Percentiles rank a stretch among this genome's conserved stretches.
These are phyloP conservation scores for Rhizopus microsporus DNA, from an alignment of 371 early-diverging fungal species.

Conservation along the genomic window DNA sequence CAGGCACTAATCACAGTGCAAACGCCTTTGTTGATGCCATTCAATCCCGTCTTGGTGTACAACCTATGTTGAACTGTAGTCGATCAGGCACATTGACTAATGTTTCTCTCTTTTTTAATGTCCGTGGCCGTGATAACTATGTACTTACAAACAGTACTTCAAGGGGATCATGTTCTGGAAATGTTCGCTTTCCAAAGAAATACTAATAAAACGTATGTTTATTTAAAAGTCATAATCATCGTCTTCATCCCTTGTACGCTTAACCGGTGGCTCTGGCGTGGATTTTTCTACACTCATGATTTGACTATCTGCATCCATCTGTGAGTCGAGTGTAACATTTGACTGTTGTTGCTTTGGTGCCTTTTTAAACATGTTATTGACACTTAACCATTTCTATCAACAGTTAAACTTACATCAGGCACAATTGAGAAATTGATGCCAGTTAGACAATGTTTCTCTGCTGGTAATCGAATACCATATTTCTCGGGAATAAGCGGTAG, in stretches of 20 bases:
- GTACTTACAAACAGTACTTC: slow-evolving; percentile 32
- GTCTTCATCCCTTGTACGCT: slow-evolving; percentile 46
- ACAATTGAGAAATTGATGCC: slow-evolving; percentile 88
- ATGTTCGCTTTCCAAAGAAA: slow-evolving; percentile 43
- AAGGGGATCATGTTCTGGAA: slow-evolving; percentile 36
- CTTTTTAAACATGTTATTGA: neutral
- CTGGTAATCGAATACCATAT: slow-evolving; percentile 91
- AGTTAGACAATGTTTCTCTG: slow-evolving; percentile 87
- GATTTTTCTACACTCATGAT: no score
- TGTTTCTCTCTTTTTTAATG: slow-evolving; percentile 44
- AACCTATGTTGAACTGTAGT: slow-evolving; percentile 23
- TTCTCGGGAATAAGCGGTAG: slow-evolving; percentile 89
- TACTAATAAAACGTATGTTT: neutral
- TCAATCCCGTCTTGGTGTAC: slow-evolving; percentile 25
- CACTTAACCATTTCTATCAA: neutral
- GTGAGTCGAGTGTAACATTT: neutral
- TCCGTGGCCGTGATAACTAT: slow-evolving; percentile 39
- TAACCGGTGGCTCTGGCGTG: slow-evolving; percentile 6
- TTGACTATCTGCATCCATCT: no score
- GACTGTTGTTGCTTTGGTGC: slow-evolving; percentile 1
- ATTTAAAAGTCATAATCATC: slow-evolving; percentile 51
- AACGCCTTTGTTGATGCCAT: slow-evolving; percentile 37
- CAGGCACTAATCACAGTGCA: slow-evolving; percentile 38
- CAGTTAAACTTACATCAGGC: slow-evolving; percentile 66
- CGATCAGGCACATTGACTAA: slow-evolving; percentile 28